phyloP scores from a whole-genome alignment of 768 basidiomycete species.

The Lactarius psammicola region DNA sequence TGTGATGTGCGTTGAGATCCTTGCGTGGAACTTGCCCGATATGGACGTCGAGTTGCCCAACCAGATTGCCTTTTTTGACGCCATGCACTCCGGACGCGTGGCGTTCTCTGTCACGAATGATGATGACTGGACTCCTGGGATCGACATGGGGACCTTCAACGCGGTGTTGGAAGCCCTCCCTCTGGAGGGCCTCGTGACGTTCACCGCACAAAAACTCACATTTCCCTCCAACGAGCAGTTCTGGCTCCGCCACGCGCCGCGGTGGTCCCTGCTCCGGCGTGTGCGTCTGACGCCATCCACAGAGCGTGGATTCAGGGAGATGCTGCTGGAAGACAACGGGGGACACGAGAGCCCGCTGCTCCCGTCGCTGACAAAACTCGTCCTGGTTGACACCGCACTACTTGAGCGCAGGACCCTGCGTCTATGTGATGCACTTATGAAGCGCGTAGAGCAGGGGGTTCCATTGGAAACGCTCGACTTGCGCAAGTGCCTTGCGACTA shows the following conservation, averaged over 20 bases:
- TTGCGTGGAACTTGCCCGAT: constrained; percentile 9
- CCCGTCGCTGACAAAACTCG: background rate
- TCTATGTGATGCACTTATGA: too few relatives aligned
- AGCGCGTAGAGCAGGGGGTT: background rate
- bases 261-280: background rate
- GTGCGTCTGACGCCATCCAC: background rate
- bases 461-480: background rate
- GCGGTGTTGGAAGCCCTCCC: background rate
- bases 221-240: background rate
- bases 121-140: too few relatives aligned
- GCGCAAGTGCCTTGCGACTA: background rate
- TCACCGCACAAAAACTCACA: background rate
- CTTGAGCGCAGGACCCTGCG: background rate
- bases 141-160: background rate
- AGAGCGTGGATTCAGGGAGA: background rate
- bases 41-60: background rate
- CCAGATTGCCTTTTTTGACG: too few relatives aligned
- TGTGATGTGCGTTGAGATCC: background rate
- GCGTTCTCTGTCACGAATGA: background rate
- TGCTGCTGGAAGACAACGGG: background rate
- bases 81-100: background rate
- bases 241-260: background rate
- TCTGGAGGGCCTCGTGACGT: background rate
- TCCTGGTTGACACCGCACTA: background rate
- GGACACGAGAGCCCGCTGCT: background rate